Base-by-base conservation (phyloP, 164 flowering plant genomes). In the Kalanchoe fedtschenkoi region DNA sequence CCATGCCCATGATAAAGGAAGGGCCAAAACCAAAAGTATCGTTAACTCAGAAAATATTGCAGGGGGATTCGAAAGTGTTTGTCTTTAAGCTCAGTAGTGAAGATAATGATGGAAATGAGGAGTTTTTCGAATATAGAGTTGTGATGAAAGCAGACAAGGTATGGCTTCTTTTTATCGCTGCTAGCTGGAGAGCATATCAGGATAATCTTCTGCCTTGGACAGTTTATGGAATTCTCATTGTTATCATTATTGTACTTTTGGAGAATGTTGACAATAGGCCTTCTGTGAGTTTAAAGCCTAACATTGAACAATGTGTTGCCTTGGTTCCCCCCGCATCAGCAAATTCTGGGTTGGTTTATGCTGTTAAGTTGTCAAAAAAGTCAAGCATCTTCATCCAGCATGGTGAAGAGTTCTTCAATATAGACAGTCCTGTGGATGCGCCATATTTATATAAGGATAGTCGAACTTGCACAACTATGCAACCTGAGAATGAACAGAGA, bases 161-260 rank as follows among this genome's bases (percentile, higher is more conserved):
- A 68, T 93, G 97, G 5, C 99, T 97, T 2, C 90, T 93, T 73
- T 96, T 88, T 71, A 95, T 93, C 44, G 99, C 97, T 0, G 96
- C 97, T n/a, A 90, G 99, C 80, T 93, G 99, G 99, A 79, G 99
- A 72, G 89, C 92, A 55, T 93, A 85, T 75, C 84, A 80, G 74
- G 91, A 85, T 68, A 85, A 93, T 70, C 74, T 90, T 34, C 80
- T 80, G 80, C 96, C 95, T 65, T 93, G 97, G 0, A 82, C 92
- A 13, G 99, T 88, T 39, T 89, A 97, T 56, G 96, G 96, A 17
- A 85, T 90, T 69, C 97, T 97, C 26, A 97, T 90, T 81, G 86
- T 88, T 61, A 88, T 84, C 58, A 88, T 93, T 4, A 83, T 81
- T 85, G 73, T 88, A 0, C 82, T 62, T 15, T 78, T 84, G 0